Base-by-base conservation (phyloP, 2,329 filamentous ascomycete genomes). In the Metarhizium sp. region DNA sequence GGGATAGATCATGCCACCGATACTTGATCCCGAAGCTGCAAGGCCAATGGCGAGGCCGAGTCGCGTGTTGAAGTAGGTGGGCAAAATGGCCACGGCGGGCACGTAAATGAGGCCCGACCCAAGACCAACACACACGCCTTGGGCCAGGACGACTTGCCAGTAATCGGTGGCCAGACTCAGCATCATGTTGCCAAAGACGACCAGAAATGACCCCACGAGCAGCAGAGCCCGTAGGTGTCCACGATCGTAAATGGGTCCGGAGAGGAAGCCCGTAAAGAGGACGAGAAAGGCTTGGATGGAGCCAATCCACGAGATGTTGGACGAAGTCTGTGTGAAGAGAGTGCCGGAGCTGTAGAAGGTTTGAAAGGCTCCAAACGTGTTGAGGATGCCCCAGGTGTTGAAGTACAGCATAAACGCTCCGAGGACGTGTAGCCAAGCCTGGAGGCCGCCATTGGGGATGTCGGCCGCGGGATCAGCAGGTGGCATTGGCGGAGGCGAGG, bases 291-390 rank as follows among this genome's bases (percentile, higher is more conserved):
- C 65, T 56, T 77, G 74, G 8, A 76, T 60, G 14, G 73, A 72
- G 34, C 70, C 73, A 55, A 77, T 74, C 73, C 74, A 76, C 5
- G 73, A 74, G 46, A 78, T 75, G 42, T 66, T 63, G 1, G 71
- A 73, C 1, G 73, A 62, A 1, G 69, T 67, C 25, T 62, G 61
- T 14, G 57, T 47, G 7, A 55, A 57, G 10, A 74, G 67, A 11
- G 73, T 64, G 1, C 63, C 62, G 1, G 64, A 63, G 59, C 73
- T 67, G 58, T 76, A 76, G 63, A 73, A 77, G 6, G 70, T 71
- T 59, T 77, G 73, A 62, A 72, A 78, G 2, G 74, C 72, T 38
- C 74, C 75, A 53, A 73, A 77, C 18, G 66, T 70, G 61, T 74
- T 76, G 54, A 75, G 66, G 16, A 71, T 59, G 16, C 69, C 68